Conservation (phyloP, 2,329 filamentous ascomycete species). For the Fusarium caatingaense region DNA sequence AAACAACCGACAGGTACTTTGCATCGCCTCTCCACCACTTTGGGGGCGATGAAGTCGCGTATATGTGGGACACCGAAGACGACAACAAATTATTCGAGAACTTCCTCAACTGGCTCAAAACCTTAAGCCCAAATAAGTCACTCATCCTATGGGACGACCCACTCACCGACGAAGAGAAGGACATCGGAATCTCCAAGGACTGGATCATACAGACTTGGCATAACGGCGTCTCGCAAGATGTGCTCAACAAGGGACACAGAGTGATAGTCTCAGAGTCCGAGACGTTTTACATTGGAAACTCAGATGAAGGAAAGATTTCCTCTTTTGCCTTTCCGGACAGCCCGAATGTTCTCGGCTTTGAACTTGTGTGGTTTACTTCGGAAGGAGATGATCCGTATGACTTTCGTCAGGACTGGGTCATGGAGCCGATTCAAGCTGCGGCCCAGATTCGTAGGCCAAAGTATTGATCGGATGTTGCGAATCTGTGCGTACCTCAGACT, state of each 20-base stretch:
- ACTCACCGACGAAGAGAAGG: conserved; percentile 1
- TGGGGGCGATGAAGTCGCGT: conserved; percentile 14
- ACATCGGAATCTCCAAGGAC: background rate
- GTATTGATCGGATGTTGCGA: background rate
- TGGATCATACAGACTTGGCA: conserved; percentile 27
- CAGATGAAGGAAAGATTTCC: background rate
- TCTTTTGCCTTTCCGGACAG: background rate
- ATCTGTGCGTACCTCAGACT: background rate
- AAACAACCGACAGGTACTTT: background rate
- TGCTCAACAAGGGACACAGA: conserved; percentile 5
- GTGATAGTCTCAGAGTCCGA: conserved; percentile 6
- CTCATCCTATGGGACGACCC: conserved; percentile 15
- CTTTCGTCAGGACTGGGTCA: background rate
- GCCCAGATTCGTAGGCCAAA: background rate
- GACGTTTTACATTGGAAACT: conserved; percentile 14
- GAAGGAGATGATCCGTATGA: conserved; percentile 8
- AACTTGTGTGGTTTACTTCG: conserved; percentile 13
- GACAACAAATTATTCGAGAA: conserved; percentile 9
- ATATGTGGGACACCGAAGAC: conserved; percentile 5
- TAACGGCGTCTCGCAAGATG: background rate
- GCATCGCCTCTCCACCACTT: conserved; percentile 11
- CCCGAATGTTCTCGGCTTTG: background rate
- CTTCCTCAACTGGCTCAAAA: conserved; percentile 1
- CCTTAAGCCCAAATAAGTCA: background rate
- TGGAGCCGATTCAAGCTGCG: conserved; percentile 13